Base-by-base conservation (phyloP, 1,284 basidiomycete genomes). In the Fomitopsis palustris region DNA sequence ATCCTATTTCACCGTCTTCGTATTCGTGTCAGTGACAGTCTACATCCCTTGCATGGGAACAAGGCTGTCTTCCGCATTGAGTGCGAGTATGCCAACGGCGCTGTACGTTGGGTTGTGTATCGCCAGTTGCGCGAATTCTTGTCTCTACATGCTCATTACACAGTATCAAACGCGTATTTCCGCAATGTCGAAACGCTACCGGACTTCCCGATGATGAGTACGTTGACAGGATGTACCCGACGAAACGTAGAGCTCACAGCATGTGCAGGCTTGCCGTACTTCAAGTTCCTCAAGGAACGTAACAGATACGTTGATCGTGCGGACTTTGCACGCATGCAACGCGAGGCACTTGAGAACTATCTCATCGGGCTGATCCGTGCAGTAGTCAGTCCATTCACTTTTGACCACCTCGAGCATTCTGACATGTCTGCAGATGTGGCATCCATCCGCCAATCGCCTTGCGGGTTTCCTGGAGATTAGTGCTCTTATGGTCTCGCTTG, bases 41-140 rank as follows among this genome's bases (percentile, higher is more conserved):
- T 96, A 54, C 87, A 96, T 74, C 90, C 93, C 3, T 77, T 92
- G 63, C 84, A 92, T 67, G 83, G 85, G 33, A 79, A 86, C 55
- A 93, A 92, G 68, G 86, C 92, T 4, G 87, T 95, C 3, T 97
- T 96, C 73, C 85, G 94, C 19, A 95, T 97, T 65, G 95, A 97
- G 74, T 96, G 96, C 74, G 93, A 97, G 75, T 98, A 99, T 70
- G 96, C 94, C 1, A 95, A 97, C 65, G 93, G 94, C n/a, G 88
- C 89, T 3, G 88, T 90, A 59, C 88, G 93, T 72, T 99, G 97
- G 96, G 95, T 98, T 33, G 86, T 99, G 49, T 98, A 99, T 75
- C 88, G 96, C 56, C 92, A 96, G 74, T 80, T 98, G 55, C 86
- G 93, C 61, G 96, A 99, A 73, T 98, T 99, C 70, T 66, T 98